phyloP scores from a whole-genome alignment of 1,284 basidiomycete genomes.

The Meripilus lineatus region DNA sequence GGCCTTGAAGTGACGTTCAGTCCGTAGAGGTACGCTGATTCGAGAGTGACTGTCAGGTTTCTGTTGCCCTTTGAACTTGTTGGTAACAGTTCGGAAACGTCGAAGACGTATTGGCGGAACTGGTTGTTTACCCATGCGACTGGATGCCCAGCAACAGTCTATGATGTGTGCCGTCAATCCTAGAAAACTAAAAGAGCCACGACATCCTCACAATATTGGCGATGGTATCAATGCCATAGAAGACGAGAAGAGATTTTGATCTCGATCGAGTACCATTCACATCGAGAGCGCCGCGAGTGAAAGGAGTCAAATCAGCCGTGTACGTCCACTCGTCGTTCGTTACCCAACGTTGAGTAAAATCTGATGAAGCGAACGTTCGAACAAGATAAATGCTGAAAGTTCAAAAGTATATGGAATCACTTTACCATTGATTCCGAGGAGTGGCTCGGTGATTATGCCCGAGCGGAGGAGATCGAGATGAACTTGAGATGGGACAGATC shows the following conservation, averaged over 20 bases:
- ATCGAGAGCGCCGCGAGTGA: slow-evolving; percentile 24
- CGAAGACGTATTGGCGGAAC: slow-evolving; percentile 52
- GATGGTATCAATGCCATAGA: slow-evolving; percentile 57
- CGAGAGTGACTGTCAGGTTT: slow-evolving; percentile 47
- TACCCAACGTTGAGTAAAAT: slow-evolving; percentile 55
- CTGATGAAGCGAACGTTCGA: slow-evolving; percentile 22
- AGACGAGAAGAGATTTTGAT: slow-evolving; percentile 43
- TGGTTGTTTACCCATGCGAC: slow-evolving; percentile 56
- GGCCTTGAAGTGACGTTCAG: slow-evolving; percentile 45
- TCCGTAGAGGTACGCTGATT: slow-evolving; percentile 50
- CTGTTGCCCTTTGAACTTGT: slow-evolving; percentile 19
- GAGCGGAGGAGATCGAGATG: slow-evolving; percentile 50
- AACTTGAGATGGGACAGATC: slow-evolving; percentile 46
- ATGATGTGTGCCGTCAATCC: no score
- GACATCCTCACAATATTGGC: slow-evolving; percentile 40
- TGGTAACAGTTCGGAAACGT: slow-evolving; percentile 40
- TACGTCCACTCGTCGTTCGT: slow-evolving; percentile 59
- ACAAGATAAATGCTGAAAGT: slow-evolving; percentile 30
- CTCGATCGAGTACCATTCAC: no score
- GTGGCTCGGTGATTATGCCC: slow-evolving; percentile 50
- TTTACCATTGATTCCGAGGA: slow-evolving; percentile 52
- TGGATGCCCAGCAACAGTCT: slow-evolving; percentile 47
- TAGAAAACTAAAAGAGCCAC: neutral
- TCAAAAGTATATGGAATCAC: neutral
- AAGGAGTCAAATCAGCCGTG: slow-evolving; percentile 47